These are phyloP conservation scores for Colletotrichum chlorophyti DNA, from an alignment of 2,329 filamentous ascomycete species.

Conservation along the genomic window DNA sequence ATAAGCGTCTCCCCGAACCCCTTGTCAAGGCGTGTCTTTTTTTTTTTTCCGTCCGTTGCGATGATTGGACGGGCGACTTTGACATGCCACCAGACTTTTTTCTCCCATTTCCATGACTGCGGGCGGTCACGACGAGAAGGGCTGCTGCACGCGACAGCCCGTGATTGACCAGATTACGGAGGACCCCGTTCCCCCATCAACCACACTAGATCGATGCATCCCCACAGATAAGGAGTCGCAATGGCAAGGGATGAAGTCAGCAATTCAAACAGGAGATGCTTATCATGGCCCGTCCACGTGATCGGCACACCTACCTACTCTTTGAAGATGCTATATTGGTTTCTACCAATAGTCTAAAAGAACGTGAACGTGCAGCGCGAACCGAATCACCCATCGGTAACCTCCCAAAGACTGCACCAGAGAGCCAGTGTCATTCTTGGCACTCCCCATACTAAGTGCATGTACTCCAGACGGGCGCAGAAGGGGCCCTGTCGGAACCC, in stretches of 20 bases:
- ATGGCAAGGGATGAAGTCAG: background rate
- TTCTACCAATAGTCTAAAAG: too few relatives aligned
- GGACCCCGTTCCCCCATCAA: constrained; percentile 11
- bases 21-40: too few relatives aligned
- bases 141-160: constrained; percentile 8
- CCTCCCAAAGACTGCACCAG: too few relatives aligned
- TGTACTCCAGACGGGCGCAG: background rate
- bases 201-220: too few relatives aligned
- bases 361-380: too few relatives aligned
- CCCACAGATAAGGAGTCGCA: constrained; percentile 14
- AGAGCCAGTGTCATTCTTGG: too few relatives aligned
- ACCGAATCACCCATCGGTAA: too few relatives aligned
- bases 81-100: constrained; percentile 6
- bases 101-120: too few relatives aligned
- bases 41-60: constrained; percentile 20
- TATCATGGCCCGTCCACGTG: background rate
- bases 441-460: too few relatives aligned
- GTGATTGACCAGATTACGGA: constrained; percentile 22
- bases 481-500: background rate
- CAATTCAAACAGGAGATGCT: too few relatives aligned
- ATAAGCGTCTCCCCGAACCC: constrained; percentile 29
- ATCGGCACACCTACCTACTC: background rate
- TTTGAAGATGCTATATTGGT: too few relatives aligned
- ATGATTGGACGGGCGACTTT: constrained; percentile 8
- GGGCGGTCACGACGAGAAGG: background rate